Base-by-base conservation (phyloP, 371 early-diverging fungal genomes). In the Mortierella sp. region DNA sequence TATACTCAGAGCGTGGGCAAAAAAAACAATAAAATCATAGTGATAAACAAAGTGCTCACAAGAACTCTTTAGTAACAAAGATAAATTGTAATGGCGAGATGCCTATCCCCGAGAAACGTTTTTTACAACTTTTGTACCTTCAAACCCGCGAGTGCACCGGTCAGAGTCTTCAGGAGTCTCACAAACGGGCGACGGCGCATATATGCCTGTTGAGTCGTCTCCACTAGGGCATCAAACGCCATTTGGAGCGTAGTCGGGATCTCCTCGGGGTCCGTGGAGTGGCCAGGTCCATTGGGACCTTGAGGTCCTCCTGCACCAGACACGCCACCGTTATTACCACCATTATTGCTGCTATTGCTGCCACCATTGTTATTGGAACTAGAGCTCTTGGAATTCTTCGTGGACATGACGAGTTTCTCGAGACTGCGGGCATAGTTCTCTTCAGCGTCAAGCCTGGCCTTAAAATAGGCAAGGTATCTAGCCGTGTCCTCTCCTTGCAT, bases 401-500 rank as follows among this genome's bases (percentile, higher is more conserved):
- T 14, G 23, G 52, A 43, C 17, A 47, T 26, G 14, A 48, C 61
- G 7, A 75, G 58, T 19, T 75, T 75, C 37, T 75, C 76, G 26
- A 75, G 65, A 39, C 56, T 52, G 42, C 70, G 69, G 37, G 32
- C 46, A n/a, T 75, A 75, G 46, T 51, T 50, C 34, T 75, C 76
- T 41, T 75, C 76, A 50, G 63, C 49, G 24, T 75, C 76, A 37
- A 75, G 60, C 17, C 76, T 48, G 32, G 60, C 58, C 41, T 75
- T 75, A 54, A 75, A 75, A 49, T 75, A 75, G 54, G 60, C 56
- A 19, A 75, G 58, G 28, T 57, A 64, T 26, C 50, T 64, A 31
- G 70, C 60, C 8, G 69, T 56, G 58, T 75, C 76, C 19, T 75
- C 76, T 41, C 69, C 61, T 6, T 75, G 76, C 76, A 75, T 75